Evolutionary conservation across 371 early-diverging fungal species (phyloP).

Genomic region (Mucor saturninus): DNA sequence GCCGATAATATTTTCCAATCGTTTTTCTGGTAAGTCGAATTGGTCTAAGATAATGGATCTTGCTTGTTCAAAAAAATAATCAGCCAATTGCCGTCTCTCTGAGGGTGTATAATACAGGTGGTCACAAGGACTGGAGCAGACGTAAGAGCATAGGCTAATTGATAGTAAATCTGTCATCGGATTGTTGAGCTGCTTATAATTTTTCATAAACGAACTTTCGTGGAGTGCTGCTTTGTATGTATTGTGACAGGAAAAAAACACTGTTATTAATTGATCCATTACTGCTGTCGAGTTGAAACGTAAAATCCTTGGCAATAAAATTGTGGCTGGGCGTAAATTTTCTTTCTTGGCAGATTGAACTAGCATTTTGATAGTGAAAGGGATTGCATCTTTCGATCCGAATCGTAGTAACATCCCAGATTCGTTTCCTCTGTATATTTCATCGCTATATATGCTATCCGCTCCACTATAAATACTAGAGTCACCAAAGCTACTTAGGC

Average conservation of each 20-base stretch:
- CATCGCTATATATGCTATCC: background rate
- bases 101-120: slow-evolving; percentile 5
- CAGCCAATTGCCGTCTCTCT: slow-evolving; percentile 14
- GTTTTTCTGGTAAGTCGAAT: slow-evolving; percentile 23
- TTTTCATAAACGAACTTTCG: slow-evolving; percentile 12
- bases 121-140: slow-evolving; percentile 15
- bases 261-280: slow-evolving; percentile 4
- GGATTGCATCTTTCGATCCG: background rate
- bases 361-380: background rate
- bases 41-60: slow-evolving; percentile 21
- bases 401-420: background rate
- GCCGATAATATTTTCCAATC: slow-evolving; percentile 22
- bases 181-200: background rate
- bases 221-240: slow-evolving; percentile 8
- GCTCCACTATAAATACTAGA: background rate
- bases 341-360: background rate
- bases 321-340: background rate
- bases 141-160: slow-evolving; percentile 13
- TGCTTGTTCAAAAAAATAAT: slow-evolving; percentile 22
- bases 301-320: background rate
- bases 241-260: slow-evolving; percentile 23
- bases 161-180: slow-evolving; percentile 9
- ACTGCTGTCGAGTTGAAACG: background rate
- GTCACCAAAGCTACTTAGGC: background rate
- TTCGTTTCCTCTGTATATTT: background rate